Conservation (phyloP, 2,329 filamentous ascomycete genomes). For the Corniculantispora saksenae region DNA sequence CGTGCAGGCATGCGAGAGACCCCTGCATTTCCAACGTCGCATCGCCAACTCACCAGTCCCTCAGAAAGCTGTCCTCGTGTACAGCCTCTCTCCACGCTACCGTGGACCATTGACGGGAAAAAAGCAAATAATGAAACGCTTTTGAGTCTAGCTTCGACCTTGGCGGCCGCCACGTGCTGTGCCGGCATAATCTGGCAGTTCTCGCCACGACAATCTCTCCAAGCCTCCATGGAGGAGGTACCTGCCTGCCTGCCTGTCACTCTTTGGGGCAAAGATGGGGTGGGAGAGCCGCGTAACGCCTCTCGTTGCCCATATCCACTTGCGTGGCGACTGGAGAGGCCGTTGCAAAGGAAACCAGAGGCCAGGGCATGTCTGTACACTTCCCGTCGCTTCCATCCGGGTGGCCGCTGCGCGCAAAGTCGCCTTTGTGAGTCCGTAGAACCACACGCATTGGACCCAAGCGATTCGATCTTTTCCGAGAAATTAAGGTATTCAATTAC, state of each 20-base stretch:
- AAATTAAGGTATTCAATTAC: not conserved
- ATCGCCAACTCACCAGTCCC: constrained; percentile 1
- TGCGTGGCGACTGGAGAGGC: not conserved
- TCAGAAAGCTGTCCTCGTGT: constrained; percentile 1
- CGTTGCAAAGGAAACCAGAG: not conserved
- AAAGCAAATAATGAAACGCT: constrained; percentile 9
- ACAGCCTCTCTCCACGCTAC: not conserved
- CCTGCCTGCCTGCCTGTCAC: not conserved
- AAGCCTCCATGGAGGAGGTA: not conserved
- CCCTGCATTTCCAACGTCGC: constrained; percentile 5
- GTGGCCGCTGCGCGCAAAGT: no score
- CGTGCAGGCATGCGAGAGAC: not conserved
- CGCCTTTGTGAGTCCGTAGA: not conserved
- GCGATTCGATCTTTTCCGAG: not conserved
- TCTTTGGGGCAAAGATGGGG: not conserved
- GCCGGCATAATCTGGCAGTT: not conserved
- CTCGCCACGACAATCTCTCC: not conserved
- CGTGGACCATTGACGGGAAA: not conserved
- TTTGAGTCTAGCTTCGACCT: constrained; percentile 1
- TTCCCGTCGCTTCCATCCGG: not conserved
- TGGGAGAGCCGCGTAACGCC: not conserved
- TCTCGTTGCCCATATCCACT: not conserved
- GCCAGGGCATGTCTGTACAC: not conserved
- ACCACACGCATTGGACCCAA: not conserved
- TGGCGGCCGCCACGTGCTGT: not conserved